phyloP scores from a whole-genome alignment of 2,329 filamentous ascomycete species.

The Tolypocladium sp. region DNA sequence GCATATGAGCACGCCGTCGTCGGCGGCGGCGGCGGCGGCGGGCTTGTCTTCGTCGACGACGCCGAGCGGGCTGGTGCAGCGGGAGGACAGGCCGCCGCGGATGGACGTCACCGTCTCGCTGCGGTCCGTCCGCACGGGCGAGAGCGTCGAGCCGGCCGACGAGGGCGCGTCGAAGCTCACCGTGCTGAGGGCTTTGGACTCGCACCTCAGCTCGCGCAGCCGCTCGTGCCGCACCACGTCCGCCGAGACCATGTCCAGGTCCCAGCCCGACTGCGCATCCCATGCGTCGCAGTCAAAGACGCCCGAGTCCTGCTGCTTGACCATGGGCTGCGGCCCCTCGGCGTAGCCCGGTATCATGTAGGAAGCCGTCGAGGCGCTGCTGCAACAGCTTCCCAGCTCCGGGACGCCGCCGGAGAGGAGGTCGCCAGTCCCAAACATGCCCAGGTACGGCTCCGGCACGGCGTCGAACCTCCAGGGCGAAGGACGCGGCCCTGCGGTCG shows the following conservation, averaged over 20 bases:
- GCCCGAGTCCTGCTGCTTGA: too few species aligned
- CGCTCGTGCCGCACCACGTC: not conserved
- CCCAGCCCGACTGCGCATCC: not conserved
- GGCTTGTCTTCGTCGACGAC: conserved; percentile 1
- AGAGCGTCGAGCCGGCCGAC: conserved; percentile 19
- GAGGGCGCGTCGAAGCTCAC: conserved; percentile 16
- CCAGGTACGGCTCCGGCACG: not conserved
- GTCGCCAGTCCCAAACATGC: not conserved
- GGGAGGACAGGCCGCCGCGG: conserved; percentile 5
- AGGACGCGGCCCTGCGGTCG: too few species aligned
- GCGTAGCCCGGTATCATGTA: not conserved
- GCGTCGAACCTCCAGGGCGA: not conserved
- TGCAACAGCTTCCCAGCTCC: not conserved
- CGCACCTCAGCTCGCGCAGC: not conserved
- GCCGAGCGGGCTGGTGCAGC: conserved; percentile 14
- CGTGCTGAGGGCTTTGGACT: conserved; percentile 13
- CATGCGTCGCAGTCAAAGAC: not conserved
- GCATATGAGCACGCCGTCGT: conserved; percentile 8
- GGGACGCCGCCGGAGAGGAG: not conserved
- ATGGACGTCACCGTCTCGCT: conserved; percentile 11
- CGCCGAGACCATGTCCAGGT: not conserved
- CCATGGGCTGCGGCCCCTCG: not conserved
- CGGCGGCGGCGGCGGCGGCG: conserved; percentile 2
- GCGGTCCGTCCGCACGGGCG: conserved; percentile 18
- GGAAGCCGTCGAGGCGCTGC: not conserved